Percentiles rank a stretch among this genome's conserved stretches.
Conservation (phyloP, 148 eudicot genomes). For the Agrostemma githago region DNA sequence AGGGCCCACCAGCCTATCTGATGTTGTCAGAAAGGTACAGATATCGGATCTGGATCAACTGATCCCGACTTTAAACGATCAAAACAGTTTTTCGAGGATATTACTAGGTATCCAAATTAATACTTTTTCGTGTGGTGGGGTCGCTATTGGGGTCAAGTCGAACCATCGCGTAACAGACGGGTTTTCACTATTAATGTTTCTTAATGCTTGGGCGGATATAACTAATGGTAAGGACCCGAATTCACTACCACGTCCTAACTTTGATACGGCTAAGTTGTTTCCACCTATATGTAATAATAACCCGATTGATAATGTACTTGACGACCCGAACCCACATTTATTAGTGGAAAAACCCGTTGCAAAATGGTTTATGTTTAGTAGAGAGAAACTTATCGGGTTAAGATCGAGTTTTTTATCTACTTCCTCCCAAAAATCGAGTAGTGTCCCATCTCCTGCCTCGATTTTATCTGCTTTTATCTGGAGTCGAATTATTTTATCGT, state of each 20-base stretch:
- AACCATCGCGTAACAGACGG: slow-evolving; percentile 9
- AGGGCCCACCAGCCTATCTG: not conserved
- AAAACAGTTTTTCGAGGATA: slow-evolving; percentile 1
- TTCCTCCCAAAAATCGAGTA: not conserved
- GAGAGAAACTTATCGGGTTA: slow-evolving; percentile 21
- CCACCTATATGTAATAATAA: not conserved
- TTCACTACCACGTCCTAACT: slow-evolving; percentile 1
- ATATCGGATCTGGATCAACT: not conserved
- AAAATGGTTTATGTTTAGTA: slow-evolving; percentile 30
- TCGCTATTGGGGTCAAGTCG: slow-evolving; percentile 3
- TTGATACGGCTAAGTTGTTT: slow-evolving; percentile 6
- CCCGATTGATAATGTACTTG: slow-evolving; percentile 9
- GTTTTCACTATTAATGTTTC: slow-evolving; percentile 1
- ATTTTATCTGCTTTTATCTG: slow-evolving; percentile 38
- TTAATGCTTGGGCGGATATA: slow-evolving; percentile 9
- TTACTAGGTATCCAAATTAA: slow-evolving; percentile 7
- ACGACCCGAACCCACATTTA: not conserved
- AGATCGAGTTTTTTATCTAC: slow-evolving; percentile 8
- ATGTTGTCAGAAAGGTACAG: not conserved
- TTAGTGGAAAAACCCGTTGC: not conserved
- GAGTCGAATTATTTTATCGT: slow-evolving; percentile 21
- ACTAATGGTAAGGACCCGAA: slow-evolving; percentile 4
- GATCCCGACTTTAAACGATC: not conserved
- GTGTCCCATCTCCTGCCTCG: slow-evolving; percentile 17
- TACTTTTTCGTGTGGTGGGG: slow-evolving; percentile 6